A percentile compares a stretch with the other conserved stretches of the same genome.
phyloP scores from a whole-genome alignment of 2,329 filamentous ascomycete species.

The Furcasterigmium furcatum region DNA sequence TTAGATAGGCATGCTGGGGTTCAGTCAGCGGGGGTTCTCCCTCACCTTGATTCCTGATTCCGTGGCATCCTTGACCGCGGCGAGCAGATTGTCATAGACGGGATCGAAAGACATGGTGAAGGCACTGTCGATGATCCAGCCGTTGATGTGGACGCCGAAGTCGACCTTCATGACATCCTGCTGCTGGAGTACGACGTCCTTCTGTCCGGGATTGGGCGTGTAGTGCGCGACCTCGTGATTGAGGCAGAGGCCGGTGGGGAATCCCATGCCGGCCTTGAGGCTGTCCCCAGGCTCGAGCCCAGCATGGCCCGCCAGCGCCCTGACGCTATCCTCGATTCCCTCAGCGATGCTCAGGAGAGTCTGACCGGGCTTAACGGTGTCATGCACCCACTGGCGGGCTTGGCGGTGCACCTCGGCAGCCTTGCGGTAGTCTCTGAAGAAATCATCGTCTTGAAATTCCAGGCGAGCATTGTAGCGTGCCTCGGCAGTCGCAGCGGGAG shows the following conservation, averaged over 20 bases:
- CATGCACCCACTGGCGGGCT: constrained; percentile 79
- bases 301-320: constrained; percentile 71
- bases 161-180: constrained; percentile 82
- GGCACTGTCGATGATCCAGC: constrained; percentile 76
- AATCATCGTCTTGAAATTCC: constrained; percentile 44
- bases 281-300: constrained; percentile 78
- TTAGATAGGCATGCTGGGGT: too few species aligned
- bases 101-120: constrained; percentile 77
- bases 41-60: constrained; percentile 41
- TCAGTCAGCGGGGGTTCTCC: not conserved
- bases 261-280: constrained; percentile 77
- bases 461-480: constrained; percentile 14
- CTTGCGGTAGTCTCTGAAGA: constrained; percentile 70
- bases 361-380: constrained; percentile 78
- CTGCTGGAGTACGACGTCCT: constrained; percentile 61
- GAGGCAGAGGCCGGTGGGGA: constrained; percentile 79
- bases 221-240: constrained; percentile 87
- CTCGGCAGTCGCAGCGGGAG: constrained; percentile 16
- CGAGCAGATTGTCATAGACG: constrained; percentile 72
- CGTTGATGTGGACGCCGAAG: constrained; percentile 78
- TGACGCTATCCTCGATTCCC: constrained; percentile 79
- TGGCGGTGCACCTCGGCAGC: constrained; percentile 83
- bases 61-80: constrained; percentile 72
- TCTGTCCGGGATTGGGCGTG: constrained; percentile 84
- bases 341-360: constrained; percentile 79